These are phyloP conservation scores for Melanomma pulvis-pyrius DNA, from an alignment of 495 filamentous ascomycete genomes.

Conservation along the genomic window DNA sequence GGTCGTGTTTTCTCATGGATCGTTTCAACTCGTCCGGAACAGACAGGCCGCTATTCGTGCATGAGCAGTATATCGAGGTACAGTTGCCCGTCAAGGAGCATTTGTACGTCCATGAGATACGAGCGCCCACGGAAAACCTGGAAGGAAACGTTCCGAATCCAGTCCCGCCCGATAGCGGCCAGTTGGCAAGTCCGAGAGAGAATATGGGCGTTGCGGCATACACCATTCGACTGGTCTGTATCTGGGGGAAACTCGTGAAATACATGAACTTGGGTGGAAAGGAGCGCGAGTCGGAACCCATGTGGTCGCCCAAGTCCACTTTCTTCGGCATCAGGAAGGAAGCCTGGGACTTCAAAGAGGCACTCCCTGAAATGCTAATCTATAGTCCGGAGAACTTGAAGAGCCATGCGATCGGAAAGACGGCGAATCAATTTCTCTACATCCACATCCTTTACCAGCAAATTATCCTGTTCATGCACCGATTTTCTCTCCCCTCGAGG, in stretches of 20 bases:
- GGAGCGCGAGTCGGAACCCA: constrained; percentile 64
- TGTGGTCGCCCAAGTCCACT: constrained; percentile 81
- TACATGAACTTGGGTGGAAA: constrained; percentile 92
- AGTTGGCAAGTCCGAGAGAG: constrained; percentile 67
- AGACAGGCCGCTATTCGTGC: constrained; percentile 87
- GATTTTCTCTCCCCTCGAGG: constrained; percentile 77
- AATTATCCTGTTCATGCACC: constrained; percentile 85
- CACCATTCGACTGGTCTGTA: constrained; percentile 79
- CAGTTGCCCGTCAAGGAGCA: constrained; percentile 90
- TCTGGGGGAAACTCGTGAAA: constrained; percentile 88
- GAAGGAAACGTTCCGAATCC: constrained; percentile 72
- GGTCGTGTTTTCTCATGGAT: constrained; percentile 97
- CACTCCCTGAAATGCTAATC: constrained; percentile 67
- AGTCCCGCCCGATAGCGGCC: constrained; percentile 61
- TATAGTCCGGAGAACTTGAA: constrained; percentile 85
- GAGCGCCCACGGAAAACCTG: constrained; percentile 82
- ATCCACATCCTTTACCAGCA: constrained; percentile 88
- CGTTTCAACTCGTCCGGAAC: constrained; percentile 96
- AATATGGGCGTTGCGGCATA: constrained; percentile 97
- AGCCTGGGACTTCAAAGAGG: constrained; percentile 67
- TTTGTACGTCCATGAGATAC: constrained; percentile 88
- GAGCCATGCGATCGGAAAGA: constrained; percentile 76
- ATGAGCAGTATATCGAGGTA: constrained; percentile 84
- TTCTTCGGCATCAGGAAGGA: constrained; percentile 72
- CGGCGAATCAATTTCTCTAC: constrained; percentile 93